phyloP scores from a whole-genome alignment of 78 protist genomes.

The Blattamonas nauphoetae region DNA sequence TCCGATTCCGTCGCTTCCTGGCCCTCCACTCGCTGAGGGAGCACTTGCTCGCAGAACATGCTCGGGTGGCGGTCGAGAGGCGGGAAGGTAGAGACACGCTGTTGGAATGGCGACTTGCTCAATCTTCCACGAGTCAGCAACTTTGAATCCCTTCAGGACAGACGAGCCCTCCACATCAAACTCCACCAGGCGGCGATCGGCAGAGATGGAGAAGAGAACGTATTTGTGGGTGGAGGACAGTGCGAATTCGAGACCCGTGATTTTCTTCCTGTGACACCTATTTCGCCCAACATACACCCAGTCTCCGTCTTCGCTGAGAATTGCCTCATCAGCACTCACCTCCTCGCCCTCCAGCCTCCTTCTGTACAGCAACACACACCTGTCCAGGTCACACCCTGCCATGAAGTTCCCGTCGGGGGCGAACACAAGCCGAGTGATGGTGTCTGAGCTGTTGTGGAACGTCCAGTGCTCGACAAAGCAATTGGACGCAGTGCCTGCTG shows the following conservation, averaged over 20 bases:
- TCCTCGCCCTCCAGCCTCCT: conserved; percentile 7
- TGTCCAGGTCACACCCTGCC: conserved; percentile 32
- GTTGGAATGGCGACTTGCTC: conserved; percentile 50
- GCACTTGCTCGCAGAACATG: not conserved
- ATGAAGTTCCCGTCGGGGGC: not conserved
- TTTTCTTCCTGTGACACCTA: conserved; percentile 24
- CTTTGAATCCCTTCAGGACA: conserved; percentile 24
- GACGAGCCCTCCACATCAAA: conserved; percentile 32
- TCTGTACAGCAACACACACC: conserved; percentile 26
- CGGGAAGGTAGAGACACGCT: conserved; percentile 7
- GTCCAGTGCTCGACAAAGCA: not conserved
- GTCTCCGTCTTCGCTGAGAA: not conserved
- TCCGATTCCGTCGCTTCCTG: too few relatives aligned
- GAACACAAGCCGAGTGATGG: conserved; percentile 7
- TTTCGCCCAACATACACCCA: conserved; percentile 42
- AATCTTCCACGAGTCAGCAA: not conserved
- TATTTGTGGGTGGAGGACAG: not conserved
- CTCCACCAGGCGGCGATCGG: conserved; percentile 40
- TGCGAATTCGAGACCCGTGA: conserved; percentile 41
- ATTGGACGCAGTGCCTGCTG: not conserved
- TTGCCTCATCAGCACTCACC: not conserved
- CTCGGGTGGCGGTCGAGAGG: not conserved
- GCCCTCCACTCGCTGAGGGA: not conserved
- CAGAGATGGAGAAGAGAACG: conserved; percentile 27
- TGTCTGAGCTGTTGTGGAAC: not conserved